Evolutionary conservation across 305 asterid species (phyloP), one percentile per base, ranked within the genome.

Genomic region (Fraxinus velutina): DNA sequence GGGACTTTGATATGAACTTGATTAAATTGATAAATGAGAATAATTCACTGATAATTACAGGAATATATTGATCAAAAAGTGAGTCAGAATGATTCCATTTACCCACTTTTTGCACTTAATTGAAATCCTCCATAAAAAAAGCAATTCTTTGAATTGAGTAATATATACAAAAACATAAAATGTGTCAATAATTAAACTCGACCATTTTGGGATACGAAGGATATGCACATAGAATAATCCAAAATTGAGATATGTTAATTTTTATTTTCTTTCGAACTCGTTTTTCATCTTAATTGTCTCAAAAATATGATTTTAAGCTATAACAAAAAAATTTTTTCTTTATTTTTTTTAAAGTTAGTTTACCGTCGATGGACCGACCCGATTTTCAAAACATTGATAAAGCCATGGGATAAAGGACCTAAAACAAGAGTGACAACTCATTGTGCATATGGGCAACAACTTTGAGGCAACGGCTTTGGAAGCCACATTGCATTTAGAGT

Each of bases 371-470:
- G 27, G 21, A 6, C 0, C 12, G 15, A 44, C 4, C 15, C 17
- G 13, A 47, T 13, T 50, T 50, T 15, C 6, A 0, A 50, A 50
- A 50, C 3, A 3, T 13, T 12, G 22, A 15, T 2, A 44, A n/a
- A n/a, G n/a, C n/a, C n/a, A n/a, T 12, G 55, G 36, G 36, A 9
- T 44, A 30, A 79, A 83, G 71, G 75, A 76, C 10, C 32, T 19
- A 77, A 73, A 68, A 37, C 47, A 33, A 6, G 44, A 75, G 57
- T 76, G 70, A 78, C 78, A 85, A 76, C 22, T 57, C 81, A 74
- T 68, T 32, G 75, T 44, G 79, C 82, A 86, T 78, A 70, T 36
- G 66, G 66, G 66, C 39, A 74, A 75, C 33, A 75, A 55, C 68
- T 37, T 71, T 5, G 83, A 73, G 64, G 66, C 39, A 74, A 75